These are phyloP conservation scores for Cardamine occulta DNA, from an alignment of 345 rosid species.

Conservation along the genomic window DNA sequence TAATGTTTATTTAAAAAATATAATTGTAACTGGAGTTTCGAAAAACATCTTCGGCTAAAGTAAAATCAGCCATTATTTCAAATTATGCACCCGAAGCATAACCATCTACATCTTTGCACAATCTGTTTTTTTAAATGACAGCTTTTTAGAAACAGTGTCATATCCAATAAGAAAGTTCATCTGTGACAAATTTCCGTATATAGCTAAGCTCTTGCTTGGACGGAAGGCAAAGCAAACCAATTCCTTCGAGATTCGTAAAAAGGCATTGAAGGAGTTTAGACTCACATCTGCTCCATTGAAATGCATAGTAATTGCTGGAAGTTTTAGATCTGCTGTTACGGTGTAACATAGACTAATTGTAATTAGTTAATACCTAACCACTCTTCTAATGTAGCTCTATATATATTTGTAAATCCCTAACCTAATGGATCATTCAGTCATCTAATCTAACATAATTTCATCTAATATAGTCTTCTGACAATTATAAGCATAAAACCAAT, in stretches of 20 bases:
- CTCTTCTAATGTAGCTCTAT: no score
- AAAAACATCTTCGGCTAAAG: neutral
- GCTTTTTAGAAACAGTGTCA: conserved; percentile 37
- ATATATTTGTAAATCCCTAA: no score
- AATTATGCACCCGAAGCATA: neutral
- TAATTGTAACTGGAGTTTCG: neutral
- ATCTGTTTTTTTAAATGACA: conserved; percentile 57
- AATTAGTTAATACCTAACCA: no score
- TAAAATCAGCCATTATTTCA: neutral
- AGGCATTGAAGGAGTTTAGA: conserved; percentile 41
- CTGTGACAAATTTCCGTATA: conserved; percentile 58
- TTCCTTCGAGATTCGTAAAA: conserved; percentile 38
- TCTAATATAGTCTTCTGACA: no score
- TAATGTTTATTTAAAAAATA: neutral
- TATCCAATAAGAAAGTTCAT: conserved; percentile 60
- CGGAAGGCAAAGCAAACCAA: conserved; percentile 50
- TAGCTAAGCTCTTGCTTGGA: neutral
- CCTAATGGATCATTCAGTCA: no score
- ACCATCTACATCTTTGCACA: conserved; percentile 44
- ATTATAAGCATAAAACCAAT: neutral
- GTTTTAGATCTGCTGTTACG: neutral
- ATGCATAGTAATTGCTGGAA: conserved; percentile 44
- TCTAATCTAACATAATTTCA: no score
- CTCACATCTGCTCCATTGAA: conserved; percentile 53
- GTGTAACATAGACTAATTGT: conserved; percentile 49